A percentile compares a stretch with the other conserved stretches of the same genome.
Conservation (phyloP, 805 yeast species). For the Komagataella mondaviorum region DNA sequence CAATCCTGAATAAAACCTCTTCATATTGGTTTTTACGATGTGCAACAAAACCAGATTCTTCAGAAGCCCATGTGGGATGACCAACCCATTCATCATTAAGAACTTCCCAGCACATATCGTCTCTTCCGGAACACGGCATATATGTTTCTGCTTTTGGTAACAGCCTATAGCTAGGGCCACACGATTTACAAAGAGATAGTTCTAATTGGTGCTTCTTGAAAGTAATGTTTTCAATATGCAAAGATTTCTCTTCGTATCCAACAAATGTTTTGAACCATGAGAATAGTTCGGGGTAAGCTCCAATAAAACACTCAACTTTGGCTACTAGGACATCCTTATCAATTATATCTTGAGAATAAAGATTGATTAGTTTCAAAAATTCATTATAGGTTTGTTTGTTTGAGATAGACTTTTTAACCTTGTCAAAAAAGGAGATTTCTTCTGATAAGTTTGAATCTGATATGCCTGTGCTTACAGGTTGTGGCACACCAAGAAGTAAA, state of each 20-base stretch:
- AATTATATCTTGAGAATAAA: constrained; percentile 83
- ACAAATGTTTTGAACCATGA: constrained; percentile 90
- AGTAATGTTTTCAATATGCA: constrained; percentile 74
- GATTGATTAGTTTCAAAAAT: constrained; percentile 75
- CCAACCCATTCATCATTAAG: constrained; percentile 99
- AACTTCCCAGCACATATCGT: constrained; percentile 98
- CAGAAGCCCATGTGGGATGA: constrained; percentile 99
- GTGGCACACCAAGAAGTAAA: constrained; percentile 75
- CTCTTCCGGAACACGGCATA: constrained; percentile 97
- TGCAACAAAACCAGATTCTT: constrained; percentile 97
- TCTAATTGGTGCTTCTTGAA: constrained; percentile 89
- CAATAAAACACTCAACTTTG: constrained; percentile 76
- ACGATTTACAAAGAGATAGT: constrained; percentile 79
- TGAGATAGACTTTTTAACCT: constrained; percentile 77
- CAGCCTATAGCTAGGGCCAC: constrained; percentile 89
- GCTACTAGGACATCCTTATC: constrained; percentile 73
- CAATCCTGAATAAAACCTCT: constrained; percentile 87
- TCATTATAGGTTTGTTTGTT: constrained; percentile 87
- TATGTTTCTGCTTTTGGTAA: constrained; percentile 88
- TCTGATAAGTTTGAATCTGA: constrained; percentile 56
- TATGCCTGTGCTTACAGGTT: constrained; percentile 53
- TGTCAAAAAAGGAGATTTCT: constrained; percentile 84
- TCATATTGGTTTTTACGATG: constrained; percentile 97
- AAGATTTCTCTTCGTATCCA: constrained; percentile 76
- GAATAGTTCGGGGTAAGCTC: constrained; percentile 64